These are phyloP conservation scores for Furculomyces boomerangus DNA, from an alignment of 371 early-diverging fungal genomes.

Conservation along the genomic window DNA sequence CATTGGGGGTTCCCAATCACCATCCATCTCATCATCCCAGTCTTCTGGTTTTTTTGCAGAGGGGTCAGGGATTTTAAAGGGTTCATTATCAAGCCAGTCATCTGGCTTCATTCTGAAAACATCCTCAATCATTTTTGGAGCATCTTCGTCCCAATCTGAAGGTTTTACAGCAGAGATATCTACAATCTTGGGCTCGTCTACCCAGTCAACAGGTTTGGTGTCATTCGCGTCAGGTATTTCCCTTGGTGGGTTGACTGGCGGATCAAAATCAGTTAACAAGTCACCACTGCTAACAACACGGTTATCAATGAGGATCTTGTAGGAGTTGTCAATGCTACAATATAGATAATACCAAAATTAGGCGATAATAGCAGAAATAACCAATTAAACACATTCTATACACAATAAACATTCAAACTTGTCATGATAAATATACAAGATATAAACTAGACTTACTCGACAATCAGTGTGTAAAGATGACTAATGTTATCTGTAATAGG, in stretches of 20 bases:
- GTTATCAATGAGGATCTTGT: constrained; percentile 66
- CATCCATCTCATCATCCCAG: constrained; percentile 76
- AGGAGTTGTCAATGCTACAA: constrained; percentile 65
- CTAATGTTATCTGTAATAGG: constrained; percentile 53
- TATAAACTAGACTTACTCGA: neutral
- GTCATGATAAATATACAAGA: neutral
- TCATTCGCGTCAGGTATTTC: constrained; percentile 75
- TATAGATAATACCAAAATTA: constrained; percentile 11
- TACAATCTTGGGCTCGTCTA: constrained; percentile 67
- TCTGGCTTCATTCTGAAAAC: constrained; percentile 29
- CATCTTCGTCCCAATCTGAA: constrained; percentile 65
- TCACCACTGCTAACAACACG: constrained; percentile 44
- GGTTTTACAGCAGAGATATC: constrained; percentile 80
- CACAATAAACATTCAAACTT: too few relatives aligned
- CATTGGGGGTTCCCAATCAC: constrained; percentile 48
- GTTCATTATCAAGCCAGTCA: constrained; percentile 48
- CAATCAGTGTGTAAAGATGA: constrained; percentile 76
- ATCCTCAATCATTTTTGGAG: constrained; percentile 45
- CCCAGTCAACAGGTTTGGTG: constrained; percentile 88
- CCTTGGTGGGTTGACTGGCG: constrained; percentile 80
- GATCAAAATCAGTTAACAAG: constrained; percentile 73
- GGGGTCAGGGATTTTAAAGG: constrained; percentile 50
- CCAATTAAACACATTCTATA: too few relatives aligned
- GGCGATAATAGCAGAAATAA: neutral
- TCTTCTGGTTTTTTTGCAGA: constrained; percentile 77